Conservation (phyloP, 768 basidiomycete genomes). For the Leccinum arenicola region DNA sequence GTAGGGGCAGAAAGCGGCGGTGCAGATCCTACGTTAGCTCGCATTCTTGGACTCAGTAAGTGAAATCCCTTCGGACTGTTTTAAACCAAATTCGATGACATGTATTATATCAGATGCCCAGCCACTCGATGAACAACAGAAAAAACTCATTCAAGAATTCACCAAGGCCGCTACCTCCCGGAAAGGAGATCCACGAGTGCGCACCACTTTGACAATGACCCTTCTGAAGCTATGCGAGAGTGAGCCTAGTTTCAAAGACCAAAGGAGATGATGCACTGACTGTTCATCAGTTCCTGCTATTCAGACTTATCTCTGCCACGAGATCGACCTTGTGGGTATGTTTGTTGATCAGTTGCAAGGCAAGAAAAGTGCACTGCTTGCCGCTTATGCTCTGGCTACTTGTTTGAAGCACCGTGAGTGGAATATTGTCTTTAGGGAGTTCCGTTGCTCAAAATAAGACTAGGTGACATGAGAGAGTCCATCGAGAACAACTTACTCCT, state of each 20-base stretch:
- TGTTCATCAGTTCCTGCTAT: constrained; percentile 5
- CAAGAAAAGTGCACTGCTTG: constrained; percentile 17
- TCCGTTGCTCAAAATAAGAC: not conserved
- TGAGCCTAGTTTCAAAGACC: not conserved
- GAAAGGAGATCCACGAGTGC: constrained; percentile 6
- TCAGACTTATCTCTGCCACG: constrained; percentile 3
- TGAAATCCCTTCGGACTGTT: too few species aligned
- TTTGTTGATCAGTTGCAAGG: constrained; percentile 18
- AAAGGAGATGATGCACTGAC: not conserved
- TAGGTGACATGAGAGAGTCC: constrained; percentile 14
- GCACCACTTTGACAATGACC: constrained; percentile 23
- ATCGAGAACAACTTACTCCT: constrained; percentile 3
- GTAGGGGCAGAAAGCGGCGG: too few species aligned
- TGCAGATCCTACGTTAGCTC: too few species aligned
- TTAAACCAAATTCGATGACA: too few species aligned
- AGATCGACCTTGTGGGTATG: constrained; percentile 1
- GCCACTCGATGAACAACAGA: too few species aligned
- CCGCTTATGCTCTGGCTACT: constrained; percentile 18
- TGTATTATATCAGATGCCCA: too few species aligned
- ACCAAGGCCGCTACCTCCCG: not conserved
- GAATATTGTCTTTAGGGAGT: not conserved
- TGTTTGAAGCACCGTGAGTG: constrained; percentile 18
- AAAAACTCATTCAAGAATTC: too few species aligned
- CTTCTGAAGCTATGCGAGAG: constrained; percentile 21
- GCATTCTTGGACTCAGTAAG: too few species aligned